Conservation (phyloP, 306 rosid species). For the Carpinus viminea region DNA sequence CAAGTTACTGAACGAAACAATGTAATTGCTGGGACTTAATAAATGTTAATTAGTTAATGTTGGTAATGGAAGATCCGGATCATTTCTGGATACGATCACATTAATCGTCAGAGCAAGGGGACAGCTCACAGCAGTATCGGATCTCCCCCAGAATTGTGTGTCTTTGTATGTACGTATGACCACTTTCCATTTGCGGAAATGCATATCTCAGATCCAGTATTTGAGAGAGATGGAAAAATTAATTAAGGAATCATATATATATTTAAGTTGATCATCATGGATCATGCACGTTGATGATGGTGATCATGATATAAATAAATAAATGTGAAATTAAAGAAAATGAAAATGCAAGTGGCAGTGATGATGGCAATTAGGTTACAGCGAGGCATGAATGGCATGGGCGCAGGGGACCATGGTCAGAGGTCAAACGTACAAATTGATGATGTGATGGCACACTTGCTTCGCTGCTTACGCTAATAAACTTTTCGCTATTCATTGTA, state of each 20-base stretch:
- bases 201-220: conserved; percentile 13
- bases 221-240: conserved; percentile 12
- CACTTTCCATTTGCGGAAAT: conserved; percentile 4
- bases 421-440: neutral
- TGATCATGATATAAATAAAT: no score
- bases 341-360: conserved; percentile 1
- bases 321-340: neutral
- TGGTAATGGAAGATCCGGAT: neutral
- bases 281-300: neutral
- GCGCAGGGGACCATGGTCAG: conserved; percentile 12
- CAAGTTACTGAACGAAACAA: neutral
- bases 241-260: neutral
- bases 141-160: conserved; percentile 4
- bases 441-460: neutral
- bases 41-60: no score
- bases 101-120: neutral
- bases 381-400: conserved; percentile 13
- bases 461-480: neutral
- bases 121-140: neutral
- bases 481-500: neutral
- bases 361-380: conserved; percentile 10
- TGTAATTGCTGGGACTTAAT: neutral
- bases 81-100: neutral
- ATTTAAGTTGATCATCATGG: neutral
- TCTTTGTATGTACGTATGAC: neutral